Evolutionary conservation across 176 grass and related monocot species (phyloP).

Genomic region (Coix lacrymajobi): DNA sequence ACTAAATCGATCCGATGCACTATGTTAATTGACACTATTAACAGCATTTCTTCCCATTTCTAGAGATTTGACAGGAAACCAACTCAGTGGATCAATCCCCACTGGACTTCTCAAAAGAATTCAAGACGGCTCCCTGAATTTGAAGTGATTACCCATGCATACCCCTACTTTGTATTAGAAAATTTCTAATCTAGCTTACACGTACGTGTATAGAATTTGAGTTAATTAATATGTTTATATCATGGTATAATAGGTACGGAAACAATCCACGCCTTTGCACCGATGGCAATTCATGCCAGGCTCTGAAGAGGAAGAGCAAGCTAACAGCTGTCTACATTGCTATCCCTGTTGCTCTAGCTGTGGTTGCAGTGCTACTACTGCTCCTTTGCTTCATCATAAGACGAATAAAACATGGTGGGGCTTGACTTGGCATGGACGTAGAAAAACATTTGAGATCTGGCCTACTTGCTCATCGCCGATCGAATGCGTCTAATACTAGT

Average conservation of each 20-base stretch:
- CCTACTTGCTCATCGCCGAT: too few species aligned
- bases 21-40: too few species aligned
- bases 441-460: neutral
- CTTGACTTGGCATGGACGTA: too few species aligned
- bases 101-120: conserved; percentile 31
- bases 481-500: too few species aligned
- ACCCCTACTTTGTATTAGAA: too few species aligned
- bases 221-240: neutral
- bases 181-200: too few species aligned
- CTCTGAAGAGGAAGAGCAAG: conserved; percentile 16
- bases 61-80: conserved; percentile 55
- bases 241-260: conserved; percentile 14
- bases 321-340: conserved; percentile 19
- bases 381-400: neutral
- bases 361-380: neutral
- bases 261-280: conserved; percentile 35
- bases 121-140: conserved; percentile 32
- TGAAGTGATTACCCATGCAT: conserved; percentile 23
- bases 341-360: conserved; percentile 18
- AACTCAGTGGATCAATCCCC: conserved; percentile 45
- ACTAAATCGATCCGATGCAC: too few species aligned
- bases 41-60: neutral
- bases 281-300: conserved; percentile 18
- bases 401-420: conserved; percentile 17
- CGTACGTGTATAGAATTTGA: too few species aligned